Conservation (phyloP, 1,139 yeast species). For the Hansenula sp. region DNA sequence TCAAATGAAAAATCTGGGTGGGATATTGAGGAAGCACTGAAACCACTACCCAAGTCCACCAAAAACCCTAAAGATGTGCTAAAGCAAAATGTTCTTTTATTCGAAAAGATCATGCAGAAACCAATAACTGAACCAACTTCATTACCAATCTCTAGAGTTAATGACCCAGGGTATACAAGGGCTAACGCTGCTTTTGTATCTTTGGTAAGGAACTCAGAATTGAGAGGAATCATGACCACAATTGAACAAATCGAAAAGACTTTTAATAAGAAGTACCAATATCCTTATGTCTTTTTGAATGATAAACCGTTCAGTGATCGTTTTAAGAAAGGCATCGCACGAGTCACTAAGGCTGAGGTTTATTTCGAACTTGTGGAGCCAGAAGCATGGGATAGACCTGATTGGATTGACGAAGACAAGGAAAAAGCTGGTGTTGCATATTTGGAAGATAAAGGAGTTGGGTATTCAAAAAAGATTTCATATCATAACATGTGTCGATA, state of each 20-base stretch:
- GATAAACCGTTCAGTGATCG: constrained; percentile 59
- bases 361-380: constrained; percentile 56
- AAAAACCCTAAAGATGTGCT: constrained; percentile 27
- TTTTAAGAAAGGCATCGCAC: constrained; percentile 38
- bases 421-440: constrained; percentile 36
- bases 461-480: constrained; percentile 59
- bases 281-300: constrained; percentile 79
- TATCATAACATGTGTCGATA: constrained; percentile 82
- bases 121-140: background rate
- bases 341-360: constrained; percentile 45
- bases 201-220: constrained; percentile 65
- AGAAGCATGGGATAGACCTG: constrained; percentile 64
- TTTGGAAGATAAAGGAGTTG: constrained; percentile 42
- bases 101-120: constrained; percentile 29
- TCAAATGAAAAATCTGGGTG: background rate
- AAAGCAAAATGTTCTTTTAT: constrained; percentile 30
- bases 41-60: constrained; percentile 1
- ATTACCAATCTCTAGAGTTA: constrained; percentile 6
- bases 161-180: constrained; percentile 7
- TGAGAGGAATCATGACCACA: constrained; percentile 43
- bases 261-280: constrained; percentile 66
- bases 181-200: constrained; percentile 69
- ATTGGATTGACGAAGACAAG: constrained; percentile 41
- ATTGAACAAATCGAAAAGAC: constrained; percentile 55
- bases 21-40: background rate